These are phyloP conservation scores for Logfia minima DNA, from an alignment of 129 eudicot genomes.

Conservation along the genomic window DNA sequence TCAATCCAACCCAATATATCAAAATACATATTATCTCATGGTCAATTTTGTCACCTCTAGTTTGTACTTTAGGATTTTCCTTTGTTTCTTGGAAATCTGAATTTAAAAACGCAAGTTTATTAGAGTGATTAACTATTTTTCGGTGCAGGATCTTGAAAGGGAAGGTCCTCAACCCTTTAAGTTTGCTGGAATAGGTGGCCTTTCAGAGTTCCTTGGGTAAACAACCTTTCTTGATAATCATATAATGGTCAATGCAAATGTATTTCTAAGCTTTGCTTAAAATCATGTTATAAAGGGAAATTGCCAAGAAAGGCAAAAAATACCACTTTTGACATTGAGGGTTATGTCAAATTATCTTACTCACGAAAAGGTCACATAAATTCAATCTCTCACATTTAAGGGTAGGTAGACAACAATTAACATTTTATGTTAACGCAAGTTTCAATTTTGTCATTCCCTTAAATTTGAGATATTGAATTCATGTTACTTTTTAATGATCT, in stretches of 20 bases:
- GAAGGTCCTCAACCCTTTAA: slow-evolving; percentile 91
- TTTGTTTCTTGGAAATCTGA: not conserved
- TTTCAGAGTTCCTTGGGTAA: slow-evolving; percentile 94
- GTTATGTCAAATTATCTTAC: not conserved
- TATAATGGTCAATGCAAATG: not conserved
- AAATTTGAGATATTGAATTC: not conserved
- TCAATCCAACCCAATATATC: not conserved
- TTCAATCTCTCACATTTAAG: not conserved
- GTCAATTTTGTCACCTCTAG: not conserved
- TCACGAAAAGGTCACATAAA: not conserved
- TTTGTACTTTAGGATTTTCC: not conserved
- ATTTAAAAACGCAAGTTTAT: not conserved
- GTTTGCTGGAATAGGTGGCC: slow-evolving; percentile 91
- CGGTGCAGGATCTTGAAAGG: slow-evolving; percentile 83
- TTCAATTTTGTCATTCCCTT: not conserved
- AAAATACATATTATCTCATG: not conserved
- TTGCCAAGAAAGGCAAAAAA: not conserved
- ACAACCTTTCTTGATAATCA: not conserved
- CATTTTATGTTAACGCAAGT: not conserved
- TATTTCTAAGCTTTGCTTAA: not conserved
- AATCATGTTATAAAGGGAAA: not conserved
- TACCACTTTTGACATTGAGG: not conserved
- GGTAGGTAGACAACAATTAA: not conserved
- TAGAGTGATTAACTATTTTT: slow-evolving; percentile 20
- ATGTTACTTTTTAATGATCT: not conserved